These are phyloP conservation scores for Tuctoria greenei DNA, from an alignment of 176 grass and related monocot genomes.

Conservation along the genomic window DNA sequence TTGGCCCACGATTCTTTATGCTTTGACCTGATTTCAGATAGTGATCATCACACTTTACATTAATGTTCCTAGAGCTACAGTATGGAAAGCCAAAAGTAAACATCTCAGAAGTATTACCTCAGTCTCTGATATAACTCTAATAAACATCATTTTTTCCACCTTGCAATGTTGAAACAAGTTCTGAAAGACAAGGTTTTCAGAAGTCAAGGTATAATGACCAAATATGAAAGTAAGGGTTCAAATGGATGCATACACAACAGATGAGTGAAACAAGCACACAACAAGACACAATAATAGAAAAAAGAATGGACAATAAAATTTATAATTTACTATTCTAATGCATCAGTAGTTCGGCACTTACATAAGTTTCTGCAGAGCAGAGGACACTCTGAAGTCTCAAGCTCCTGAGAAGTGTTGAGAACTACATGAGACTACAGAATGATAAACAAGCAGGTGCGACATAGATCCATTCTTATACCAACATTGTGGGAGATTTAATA, in stretches of 20 bases:
- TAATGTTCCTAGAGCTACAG: background rate
- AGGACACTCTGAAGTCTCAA: conserved; percentile 67
- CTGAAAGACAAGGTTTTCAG: conserved; percentile 39
- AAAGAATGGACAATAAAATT: background rate
- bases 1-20: background rate
- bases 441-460: background rate
- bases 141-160: conserved; percentile 60
- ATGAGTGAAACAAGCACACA: background rate
- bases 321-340: background rate
- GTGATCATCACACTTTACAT: background rate
- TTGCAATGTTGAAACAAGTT: conserved; percentile 47
- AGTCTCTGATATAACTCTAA: conserved; percentile 62
- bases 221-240: background rate
- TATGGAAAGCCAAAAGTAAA: background rate
- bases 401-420: conserved; percentile 20
- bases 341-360: conserved; percentile 50
- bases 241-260: conserved; percentile 6
- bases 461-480: background rate
- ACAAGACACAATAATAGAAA: conserved; percentile 1
- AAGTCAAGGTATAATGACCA: conserved; percentile 32
- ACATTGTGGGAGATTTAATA: background rate
- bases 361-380: conserved; percentile 60
- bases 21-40: conserved; percentile 29
- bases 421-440: background rate
- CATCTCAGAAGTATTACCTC: conserved; percentile 47